Evolutionary conservation across 331 rosid species (phyloP).

Genomic region (Prunus yedoensis): DNA sequence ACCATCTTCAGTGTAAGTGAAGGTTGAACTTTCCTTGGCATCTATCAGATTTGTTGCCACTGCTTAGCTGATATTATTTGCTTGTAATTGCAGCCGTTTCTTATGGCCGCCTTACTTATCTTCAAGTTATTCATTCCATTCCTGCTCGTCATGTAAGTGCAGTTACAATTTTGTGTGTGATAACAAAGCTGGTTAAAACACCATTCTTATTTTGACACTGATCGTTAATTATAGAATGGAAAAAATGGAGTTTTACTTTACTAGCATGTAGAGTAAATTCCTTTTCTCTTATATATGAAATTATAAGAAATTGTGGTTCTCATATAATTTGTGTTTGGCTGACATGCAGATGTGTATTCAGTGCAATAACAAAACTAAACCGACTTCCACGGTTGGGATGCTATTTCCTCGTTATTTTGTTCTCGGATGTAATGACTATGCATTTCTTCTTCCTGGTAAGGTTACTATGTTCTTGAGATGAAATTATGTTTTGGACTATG

Average conservation of each 20-base stretch:
- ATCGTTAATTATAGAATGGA: background rate
- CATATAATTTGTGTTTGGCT: slow-evolving; percentile 25
- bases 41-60: slow-evolving; percentile 1
- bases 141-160: slow-evolving; percentile 85
- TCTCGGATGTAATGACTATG: slow-evolving; percentile 77
- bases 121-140: slow-evolving; percentile 87
- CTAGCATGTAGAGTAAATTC: background rate
- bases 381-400: slow-evolving; percentile 81
- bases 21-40: slow-evolving; percentile 16
- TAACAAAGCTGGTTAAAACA: background rate
- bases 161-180: slow-evolving; percentile 12
- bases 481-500: background rate
- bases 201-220: background rate
- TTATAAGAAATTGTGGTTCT: background rate
- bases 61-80: slow-evolving; percentile 28
- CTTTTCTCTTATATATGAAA: background rate
- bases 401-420: slow-evolving; percentile 76
- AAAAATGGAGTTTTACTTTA: background rate
- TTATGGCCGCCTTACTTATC: slow-evolving; percentile 86
- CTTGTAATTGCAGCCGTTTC: slow-evolving; percentile 69
- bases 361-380: slow-evolving; percentile 79
- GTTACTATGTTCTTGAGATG: slow-evolving; percentile 22
- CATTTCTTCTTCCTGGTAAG: slow-evolving; percentile 95
- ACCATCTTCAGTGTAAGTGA: slow-evolving; percentile 83
- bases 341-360: slow-evolving; percentile 82